Base-by-base conservation (phyloP, 2,329 filamentous ascomycete genomes). In the Teratosphaeria nubilosa region DNA sequence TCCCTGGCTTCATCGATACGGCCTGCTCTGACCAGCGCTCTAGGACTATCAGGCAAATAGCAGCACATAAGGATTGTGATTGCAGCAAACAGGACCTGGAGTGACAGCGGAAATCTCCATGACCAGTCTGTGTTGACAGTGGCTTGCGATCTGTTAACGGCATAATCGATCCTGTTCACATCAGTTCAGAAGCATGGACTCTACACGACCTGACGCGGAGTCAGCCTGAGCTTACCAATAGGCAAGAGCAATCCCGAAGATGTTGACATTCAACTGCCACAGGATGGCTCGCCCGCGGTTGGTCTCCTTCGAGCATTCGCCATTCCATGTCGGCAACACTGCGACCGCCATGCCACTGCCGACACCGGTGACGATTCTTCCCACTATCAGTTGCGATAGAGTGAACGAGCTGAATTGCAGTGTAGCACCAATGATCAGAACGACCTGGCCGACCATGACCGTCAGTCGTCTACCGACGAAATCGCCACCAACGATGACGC, bases 311-410 rank as follows among this genome's bases (percentile, higher is more conserved):
- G 75, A 77, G 61, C 75, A 78, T 65, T 79, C 77, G 2, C 73
- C 75, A 57, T 78, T 76, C 75, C 76, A 79, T 20, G 74, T 77
- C 6, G 77, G 77, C 25, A 79, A 76, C 0, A 76, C 79, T 0
- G 75, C 77, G 1, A 77, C 79, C 62, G 78, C 79, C 67, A 79
- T 71, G 27, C 77, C 66, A 25, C 78, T 78, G 14, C 78, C 79
- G 57, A 79, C 71, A 48, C 79, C 79, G 16, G 77, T 76, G 13
- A 81, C 68, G 20, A 81, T 64, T 58, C 78, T 75, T 10, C 77
- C 78, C 37, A 78, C 70, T 45, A 80, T 77, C 73, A 80, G 78
- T 32, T 61, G 60, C 13, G 58, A 34, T 3, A 64, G 57, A 3
- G 51, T 56, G 60, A 70, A 80, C 0, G 77, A 70, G 1, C 72